Conservation (phyloP, 75 land plant genomes). For the Cunninghamia lanceolata region DNA sequence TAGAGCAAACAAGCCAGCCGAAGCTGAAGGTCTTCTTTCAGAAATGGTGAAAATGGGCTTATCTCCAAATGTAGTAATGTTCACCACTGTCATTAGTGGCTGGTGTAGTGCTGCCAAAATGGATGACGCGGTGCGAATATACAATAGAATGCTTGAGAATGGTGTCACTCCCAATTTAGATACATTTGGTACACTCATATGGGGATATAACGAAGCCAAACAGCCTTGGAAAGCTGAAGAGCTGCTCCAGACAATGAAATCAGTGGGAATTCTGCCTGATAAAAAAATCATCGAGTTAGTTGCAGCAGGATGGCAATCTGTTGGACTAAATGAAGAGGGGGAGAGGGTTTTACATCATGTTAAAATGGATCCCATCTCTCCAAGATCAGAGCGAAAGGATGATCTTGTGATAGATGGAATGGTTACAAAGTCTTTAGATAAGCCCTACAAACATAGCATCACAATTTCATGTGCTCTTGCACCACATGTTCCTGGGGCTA, state of each 20-base stretch:
- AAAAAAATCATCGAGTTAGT: conserved; percentile 47
- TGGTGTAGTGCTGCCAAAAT: conserved; percentile 75
- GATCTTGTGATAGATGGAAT: not conserved
- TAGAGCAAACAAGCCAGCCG: conserved; percentile 58
- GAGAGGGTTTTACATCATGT: conserved; percentile 20
- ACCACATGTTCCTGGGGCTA: not conserved
- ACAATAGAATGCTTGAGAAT: conserved; percentile 42
- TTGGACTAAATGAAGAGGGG: conserved; percentile 60
- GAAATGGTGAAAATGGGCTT: conserved; percentile 41
- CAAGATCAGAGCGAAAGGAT: not conserved
- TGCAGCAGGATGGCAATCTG: conserved; percentile 73
- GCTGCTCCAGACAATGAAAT: conserved; percentile 49
- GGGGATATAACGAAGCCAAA: conserved; percentile 82
- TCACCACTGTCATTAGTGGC: conserved; percentile 86
- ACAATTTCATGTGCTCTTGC: not conserved
- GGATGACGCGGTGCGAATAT: conserved; percentile 68
- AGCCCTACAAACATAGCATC: conserved; percentile 4
- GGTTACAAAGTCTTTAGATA: no score
- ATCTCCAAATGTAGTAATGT: conserved; percentile 65
- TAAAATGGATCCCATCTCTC: not conserved
- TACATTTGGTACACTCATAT: conserved; percentile 77
- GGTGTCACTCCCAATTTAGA: conserved; percentile 61
- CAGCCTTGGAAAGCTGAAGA: conserved; percentile 79
- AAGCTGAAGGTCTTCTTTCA: conserved; percentile 63
- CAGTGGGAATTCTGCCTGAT: conserved; percentile 36